Conservation (phyloP, 2,329 filamentous ascomycete genomes). For the Colletotrichum plurivorum region DNA sequence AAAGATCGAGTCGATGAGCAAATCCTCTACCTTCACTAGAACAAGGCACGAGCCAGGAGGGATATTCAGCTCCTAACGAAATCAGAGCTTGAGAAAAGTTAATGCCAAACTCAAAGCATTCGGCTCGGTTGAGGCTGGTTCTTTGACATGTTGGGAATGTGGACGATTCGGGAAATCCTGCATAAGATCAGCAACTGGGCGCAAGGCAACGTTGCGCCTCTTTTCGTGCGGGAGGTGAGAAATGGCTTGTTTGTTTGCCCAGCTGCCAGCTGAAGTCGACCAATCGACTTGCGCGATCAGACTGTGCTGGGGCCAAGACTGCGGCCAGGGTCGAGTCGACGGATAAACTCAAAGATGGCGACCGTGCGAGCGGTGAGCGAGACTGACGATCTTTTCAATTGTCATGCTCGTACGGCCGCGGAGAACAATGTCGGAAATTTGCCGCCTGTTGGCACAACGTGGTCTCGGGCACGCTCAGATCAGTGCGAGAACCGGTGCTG, state of each 20-base stretch:
- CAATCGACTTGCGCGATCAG: neutral
- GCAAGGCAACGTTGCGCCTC: slow-evolving; percentile 20
- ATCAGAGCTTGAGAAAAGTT: neutral
- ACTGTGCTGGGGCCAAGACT: neutral
- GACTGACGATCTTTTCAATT: neutral
- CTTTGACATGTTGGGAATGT: neutral
- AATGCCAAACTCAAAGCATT: neutral
- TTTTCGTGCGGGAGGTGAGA: neutral
- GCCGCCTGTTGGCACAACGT: neutral
- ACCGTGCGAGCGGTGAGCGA: no score
- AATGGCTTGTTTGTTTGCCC: slow-evolving; percentile 18
- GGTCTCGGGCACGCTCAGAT: no score
- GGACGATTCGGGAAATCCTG: neutral
- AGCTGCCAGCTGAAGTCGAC: slow-evolving; percentile 24
- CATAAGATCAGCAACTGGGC: neutral
- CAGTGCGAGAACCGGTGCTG: no score
- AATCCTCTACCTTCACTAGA: neutral
- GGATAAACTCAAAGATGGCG: neutral
- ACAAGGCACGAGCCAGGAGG: no score
- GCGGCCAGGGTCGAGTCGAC: neutral
- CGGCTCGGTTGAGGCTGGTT: neutral
- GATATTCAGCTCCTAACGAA: neutral
- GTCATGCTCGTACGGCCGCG: neutral
- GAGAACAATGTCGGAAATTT: neutral
- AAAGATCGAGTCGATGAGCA: neutral